These are phyloP conservation scores for Stephania yunnanensis DNA, from an alignment of 164 flowering plant species.

Conservation along the genomic window DNA sequence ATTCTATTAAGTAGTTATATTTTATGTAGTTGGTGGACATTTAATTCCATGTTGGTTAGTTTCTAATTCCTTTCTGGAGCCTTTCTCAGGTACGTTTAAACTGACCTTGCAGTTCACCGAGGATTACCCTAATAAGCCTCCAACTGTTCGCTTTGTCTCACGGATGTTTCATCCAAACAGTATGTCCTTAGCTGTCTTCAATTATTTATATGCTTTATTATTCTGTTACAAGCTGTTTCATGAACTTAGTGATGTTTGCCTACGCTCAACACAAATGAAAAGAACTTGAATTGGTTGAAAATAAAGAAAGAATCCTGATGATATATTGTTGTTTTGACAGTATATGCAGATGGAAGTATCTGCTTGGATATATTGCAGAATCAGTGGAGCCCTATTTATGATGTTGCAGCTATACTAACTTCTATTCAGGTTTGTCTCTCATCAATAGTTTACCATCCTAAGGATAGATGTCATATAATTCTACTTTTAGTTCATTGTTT, in stretches of 20 bases:
- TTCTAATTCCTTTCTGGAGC: constrained; percentile 3
- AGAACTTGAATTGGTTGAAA: background rate
- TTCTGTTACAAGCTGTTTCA: background rate
- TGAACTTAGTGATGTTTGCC: background rate
- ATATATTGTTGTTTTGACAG: constrained; percentile 16
- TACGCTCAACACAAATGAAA: background rate
- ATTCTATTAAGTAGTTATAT: background rate
- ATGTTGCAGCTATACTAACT: constrained; percentile 33
- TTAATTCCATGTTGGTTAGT: background rate
- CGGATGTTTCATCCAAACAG: constrained; percentile 41
- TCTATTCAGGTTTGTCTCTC: constrained; percentile 27
- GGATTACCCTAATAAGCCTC: constrained; percentile 39
- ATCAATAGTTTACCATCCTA: background rate
- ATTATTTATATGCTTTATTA: background rate
- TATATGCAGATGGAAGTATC: constrained; percentile 39
- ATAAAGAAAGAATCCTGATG: background rate
- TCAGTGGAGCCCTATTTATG: constrained; percentile 39
- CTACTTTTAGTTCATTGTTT: background rate
- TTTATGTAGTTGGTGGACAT: background rate
- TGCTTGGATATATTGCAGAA: constrained; percentile 37
- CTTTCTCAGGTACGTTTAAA: constrained; percentile 31
- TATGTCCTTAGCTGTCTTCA: constrained; percentile 16
- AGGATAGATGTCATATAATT: background rate
- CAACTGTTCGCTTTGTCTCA: constrained; percentile 31
- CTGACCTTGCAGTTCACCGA: constrained; percentile 32